Evolutionary conservation across 2,329 filamentous ascomycete species (phyloP), one percentile per base, ranked within the genome.

Genomic region (Cadophora malorum): DNA sequence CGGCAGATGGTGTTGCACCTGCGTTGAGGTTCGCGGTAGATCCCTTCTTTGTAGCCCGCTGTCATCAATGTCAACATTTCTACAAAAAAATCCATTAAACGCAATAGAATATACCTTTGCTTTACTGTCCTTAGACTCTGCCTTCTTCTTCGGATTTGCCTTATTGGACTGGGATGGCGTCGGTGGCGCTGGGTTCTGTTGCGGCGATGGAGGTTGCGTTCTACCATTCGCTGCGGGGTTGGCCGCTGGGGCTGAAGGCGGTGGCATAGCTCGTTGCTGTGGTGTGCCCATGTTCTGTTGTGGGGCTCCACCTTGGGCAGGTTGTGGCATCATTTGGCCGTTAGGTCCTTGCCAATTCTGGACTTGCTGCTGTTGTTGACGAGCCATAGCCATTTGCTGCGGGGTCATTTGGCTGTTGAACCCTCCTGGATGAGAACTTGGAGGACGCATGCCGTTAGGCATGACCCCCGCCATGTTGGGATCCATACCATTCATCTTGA

Each of bases 81-180:
- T 71, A 75, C 73, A 76, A 77, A 75, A 74, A 75, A 73, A 72
- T 73, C 66, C 71, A 72, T 74, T 72, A 67, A 74, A 74, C 72
- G 71, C 73, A 74, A 76, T 72, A 69, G 71, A 74, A 75, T 82
- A 81, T 85, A 92, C 90, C 88, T 93, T 92, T 73, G 74, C 69
- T 79, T 90, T 91, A 5, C 86, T 86, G 82, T 94, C 93, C 86
- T 95, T 95, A 77, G 92, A 91, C 0, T 91, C 88, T 82, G 93
- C 92, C 85, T 95, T 95, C 79, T 93, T 94, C 79, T 93, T 94
- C 0, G 91, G 90, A 41, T 87, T 89, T 4, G 90, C 80, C 82
- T 95, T 95, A 76, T 89, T 90, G 1, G 83, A 79, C 76, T 93
- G 91, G 63, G 88, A 89, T 0, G 92, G 92, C 4, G 92, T 96